Evolutionary conservation across 1,284 basidiomycete genomes (phyloP), one percentile per base, ranked within the genome.

Genomic region (Sporisorium iseilematis-ciliati): DNA sequence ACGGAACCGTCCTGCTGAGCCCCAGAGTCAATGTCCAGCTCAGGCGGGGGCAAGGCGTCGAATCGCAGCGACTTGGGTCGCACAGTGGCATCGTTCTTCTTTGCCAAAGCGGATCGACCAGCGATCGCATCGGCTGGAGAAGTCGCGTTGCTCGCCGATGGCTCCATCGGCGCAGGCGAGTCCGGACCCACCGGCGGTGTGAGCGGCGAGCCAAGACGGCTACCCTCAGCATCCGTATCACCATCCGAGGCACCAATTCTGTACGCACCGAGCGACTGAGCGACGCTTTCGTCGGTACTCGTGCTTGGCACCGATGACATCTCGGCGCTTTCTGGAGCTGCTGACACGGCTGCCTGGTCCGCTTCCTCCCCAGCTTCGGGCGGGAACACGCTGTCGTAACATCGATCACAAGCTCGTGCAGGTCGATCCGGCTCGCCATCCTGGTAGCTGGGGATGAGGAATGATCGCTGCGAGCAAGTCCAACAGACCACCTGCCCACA

Each of bases 401-500:
- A 95, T 3, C 90, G 89, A 68, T 93, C 91, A 83, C 93, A 95
- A 3, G 93, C 91, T 7, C 93, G 89, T 0, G 92, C 92, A 35
- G 91, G 88, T 82, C 91, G 91, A 69, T 80, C 75, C 31, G 67
- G 76, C 54, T 73, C 78, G 20, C 68, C 80, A 0, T 82, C 81
- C n/a, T 82, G 60, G 54, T 82, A 81, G 57, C 75, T 70, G 2
- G 81, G 73, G 33, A 84, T 82, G 26, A 78, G 35, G 55, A 84
- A 83, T 3, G 64, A 63, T 86, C 87, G 60, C 64, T 73, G 49
- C 59, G 73, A 72, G 86, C 95, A 97, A 2, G 86, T 84, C 33
- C 90, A 90, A 86, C 95, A 97, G 5, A 96, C 91, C 79, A 94
- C 93, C 57, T 91, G 86, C 0, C 94, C 94, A 84, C 95, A 97